A percentile compares a stretch with the other conserved stretches of the same genome.
These are phyloP conservation scores for Letharia columbiana DNA, from an alignment of 495 filamentous ascomycete genomes.

Conservation along the genomic window DNA sequence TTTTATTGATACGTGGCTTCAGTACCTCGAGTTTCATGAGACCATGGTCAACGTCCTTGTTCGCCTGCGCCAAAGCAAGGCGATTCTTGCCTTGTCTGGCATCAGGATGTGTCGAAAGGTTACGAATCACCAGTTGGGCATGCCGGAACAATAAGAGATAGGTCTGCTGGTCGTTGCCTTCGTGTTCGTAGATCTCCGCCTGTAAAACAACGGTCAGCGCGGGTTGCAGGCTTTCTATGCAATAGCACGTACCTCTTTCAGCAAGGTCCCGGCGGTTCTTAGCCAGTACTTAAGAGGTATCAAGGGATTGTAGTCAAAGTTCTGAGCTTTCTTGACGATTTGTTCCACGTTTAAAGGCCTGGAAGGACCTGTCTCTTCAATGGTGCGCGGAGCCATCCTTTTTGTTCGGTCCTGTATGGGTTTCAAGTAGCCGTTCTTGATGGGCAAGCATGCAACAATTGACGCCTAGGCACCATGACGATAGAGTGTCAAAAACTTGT, in stretches of 20 bases:
- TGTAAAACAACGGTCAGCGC: constrained; percentile 26
- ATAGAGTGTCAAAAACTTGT: not conserved
- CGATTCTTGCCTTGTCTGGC: constrained; percentile 42
- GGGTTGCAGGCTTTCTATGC: not conserved
- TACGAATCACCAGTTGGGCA: constrained; percentile 57
- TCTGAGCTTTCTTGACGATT: constrained; percentile 59
- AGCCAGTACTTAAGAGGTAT: constrained; percentile 75
- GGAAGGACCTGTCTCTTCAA: constrained; percentile 16
- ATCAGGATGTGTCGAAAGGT: constrained; percentile 53
- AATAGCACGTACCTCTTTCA: constrained; percentile 57
- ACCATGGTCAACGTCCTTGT: constrained; percentile 45
- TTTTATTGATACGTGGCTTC: constrained; percentile 58
- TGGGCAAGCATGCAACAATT: not conserved
- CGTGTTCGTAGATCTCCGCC: constrained; percentile 72
- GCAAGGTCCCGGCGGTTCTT: constrained; percentile 64
- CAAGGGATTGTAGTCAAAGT: constrained; percentile 68
- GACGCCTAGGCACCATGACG: not conserved
- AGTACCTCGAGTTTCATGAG: constrained; percentile 53
- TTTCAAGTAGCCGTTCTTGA: not conserved
- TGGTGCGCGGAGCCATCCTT: constrained; percentile 14
- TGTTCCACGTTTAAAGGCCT: constrained; percentile 63
- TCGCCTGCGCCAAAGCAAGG: constrained; percentile 39
- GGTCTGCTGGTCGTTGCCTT: constrained; percentile 77
- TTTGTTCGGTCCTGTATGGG: constrained; percentile 10
- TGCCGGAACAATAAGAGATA: constrained; percentile 82